Percentiles rank a stretch among this genome's conserved stretches.
Conservation (phyloP, 2,329 filamentous ascomycete species). For the Alternaria panax region DNA sequence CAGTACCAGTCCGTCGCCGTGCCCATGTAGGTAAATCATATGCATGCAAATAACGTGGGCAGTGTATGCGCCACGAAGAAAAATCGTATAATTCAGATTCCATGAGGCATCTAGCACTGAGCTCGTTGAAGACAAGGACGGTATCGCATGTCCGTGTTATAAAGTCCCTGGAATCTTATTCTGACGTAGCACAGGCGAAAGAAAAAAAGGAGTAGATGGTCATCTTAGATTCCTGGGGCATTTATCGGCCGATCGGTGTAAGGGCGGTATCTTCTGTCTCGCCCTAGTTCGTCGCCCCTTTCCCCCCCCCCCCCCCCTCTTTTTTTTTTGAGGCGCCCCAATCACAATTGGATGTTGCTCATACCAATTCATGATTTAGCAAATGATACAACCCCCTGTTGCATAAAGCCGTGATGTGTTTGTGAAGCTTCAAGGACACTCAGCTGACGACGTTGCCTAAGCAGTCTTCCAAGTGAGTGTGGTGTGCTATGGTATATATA, state of each 20-base stretch:
- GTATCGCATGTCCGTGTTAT: background rate
- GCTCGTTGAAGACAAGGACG: no score
- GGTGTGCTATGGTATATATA: background rate
- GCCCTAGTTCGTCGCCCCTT: background rate
- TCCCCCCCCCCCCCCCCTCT: no score
- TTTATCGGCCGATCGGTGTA: no score
- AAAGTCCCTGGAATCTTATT: background rate
- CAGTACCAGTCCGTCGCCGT: no score
- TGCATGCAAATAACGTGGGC: no score
- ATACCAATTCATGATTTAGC: background rate
- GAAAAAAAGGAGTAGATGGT: no score
- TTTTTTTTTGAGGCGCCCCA: background rate
- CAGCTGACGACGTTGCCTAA: background rate
- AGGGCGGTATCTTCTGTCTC: background rate
- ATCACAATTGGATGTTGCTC: background rate
- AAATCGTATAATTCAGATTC: no score
- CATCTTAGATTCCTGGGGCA: no score
- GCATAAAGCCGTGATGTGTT: background rate
- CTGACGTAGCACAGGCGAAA: background rate
- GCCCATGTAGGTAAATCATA: no score
- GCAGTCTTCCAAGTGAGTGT: background rate
- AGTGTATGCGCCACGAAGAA: no score
- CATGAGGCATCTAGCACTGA: no score
- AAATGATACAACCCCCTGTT: background rate
- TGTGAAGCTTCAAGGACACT: background rate